These are phyloP conservation scores for Solanum appendiculatum DNA, from an alignment of 257 asterid species.

Conservation along the genomic window DNA sequence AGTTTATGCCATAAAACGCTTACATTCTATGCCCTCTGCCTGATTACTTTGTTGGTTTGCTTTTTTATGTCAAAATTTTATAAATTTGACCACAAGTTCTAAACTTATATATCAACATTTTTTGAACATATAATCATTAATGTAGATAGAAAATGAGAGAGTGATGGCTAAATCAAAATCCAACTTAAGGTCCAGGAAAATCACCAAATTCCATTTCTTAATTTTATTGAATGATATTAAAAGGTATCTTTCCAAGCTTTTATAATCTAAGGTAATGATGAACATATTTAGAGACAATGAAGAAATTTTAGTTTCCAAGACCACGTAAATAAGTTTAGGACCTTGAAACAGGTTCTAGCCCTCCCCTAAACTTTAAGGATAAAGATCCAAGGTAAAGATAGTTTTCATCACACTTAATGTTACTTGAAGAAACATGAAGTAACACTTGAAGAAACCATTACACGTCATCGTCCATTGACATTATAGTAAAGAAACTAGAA, in stretches of 20 bases:
- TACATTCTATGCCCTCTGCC: background rate
- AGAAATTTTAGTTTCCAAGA: background rate
- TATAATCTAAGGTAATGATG: background rate
- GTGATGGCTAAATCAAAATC: background rate
- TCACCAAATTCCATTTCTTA: background rate
- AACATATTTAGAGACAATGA: background rate
- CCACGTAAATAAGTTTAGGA: background rate
- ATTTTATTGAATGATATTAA: background rate
- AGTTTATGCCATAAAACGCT: background rate
- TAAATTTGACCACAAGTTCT: background rate
- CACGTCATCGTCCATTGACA: background rate
- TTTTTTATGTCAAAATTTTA: background rate
- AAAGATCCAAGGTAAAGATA: background rate
- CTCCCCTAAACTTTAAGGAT: background rate
- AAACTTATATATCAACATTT: background rate
- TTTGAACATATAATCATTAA: background rate
- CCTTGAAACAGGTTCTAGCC: background rate
- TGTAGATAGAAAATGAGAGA: background rate
- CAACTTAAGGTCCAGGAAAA: background rate
- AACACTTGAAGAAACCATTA: background rate
- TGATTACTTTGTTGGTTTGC: background rate
- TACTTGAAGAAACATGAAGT: background rate
- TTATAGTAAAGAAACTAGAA: background rate
- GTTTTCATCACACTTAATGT: background rate
- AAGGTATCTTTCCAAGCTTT: background rate